phyloP scores from a whole-genome alignment of 768 basidiomycete genomes.

The Clavaria fumosa region DNA sequence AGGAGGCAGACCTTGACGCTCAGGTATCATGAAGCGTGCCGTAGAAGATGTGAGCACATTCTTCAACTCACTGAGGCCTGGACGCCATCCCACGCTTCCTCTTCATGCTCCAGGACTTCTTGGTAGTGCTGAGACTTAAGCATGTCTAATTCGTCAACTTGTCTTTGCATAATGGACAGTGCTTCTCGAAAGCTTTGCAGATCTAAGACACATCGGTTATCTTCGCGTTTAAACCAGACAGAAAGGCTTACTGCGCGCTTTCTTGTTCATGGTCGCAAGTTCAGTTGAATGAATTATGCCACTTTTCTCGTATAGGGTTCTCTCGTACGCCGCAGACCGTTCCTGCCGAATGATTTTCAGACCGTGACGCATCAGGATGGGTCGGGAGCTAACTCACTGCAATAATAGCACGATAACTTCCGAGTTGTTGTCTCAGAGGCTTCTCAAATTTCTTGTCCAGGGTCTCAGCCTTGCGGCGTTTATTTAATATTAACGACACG shows the following conservation, averaged over 20 bases:
- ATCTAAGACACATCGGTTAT: constrained; percentile 31
- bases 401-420: constrained; percentile 60
- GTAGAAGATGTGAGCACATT: background rate
- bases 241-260: constrained; percentile 57
- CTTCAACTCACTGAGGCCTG: constrained; percentile 31
- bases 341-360: no score
- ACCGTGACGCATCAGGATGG: background rate
- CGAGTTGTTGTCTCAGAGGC: constrained; percentile 73
- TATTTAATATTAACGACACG: constrained; percentile 6
- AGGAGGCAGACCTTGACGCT: constrained; percentile 51
- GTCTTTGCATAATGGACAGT: constrained; percentile 61
- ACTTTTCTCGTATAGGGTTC: constrained; percentile 68
- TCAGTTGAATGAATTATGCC: constrained; percentile 76
- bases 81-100: constrained; percentile 89
- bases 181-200: constrained; percentile 81
- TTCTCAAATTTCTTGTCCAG: constrained; percentile 82
- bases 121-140: constrained; percentile 77
- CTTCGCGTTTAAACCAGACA: background rate
- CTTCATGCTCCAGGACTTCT: constrained; percentile 83
- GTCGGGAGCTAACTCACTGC: constrained; percentile 27
- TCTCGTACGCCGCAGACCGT: constrained; percentile 74
- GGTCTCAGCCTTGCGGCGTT: constrained; percentile 51
- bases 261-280: constrained; percentile 67
- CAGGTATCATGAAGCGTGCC: constrained; percentile 4
- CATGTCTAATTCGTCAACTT: constrained; percentile 84